These are phyloP conservation scores for Proliferodiscus dingleyae DNA, from an alignment of 2,329 filamentous ascomycete genomes.

Conservation along the genomic window DNA sequence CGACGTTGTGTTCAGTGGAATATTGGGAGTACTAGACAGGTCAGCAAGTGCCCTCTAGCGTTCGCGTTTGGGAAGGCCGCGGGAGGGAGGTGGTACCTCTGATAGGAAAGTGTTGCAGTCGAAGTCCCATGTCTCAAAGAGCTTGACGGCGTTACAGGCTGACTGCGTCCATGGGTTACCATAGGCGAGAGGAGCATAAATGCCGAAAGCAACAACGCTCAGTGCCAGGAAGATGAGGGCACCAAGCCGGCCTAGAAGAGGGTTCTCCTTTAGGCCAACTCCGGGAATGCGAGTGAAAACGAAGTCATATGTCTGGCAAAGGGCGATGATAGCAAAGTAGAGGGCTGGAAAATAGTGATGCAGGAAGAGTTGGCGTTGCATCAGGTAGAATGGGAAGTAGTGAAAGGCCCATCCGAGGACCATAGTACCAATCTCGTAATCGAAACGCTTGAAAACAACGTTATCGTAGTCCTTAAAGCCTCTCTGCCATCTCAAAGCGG, in stretches of 20 bases:
- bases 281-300: constrained; percentile 65
- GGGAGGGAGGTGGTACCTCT: constrained; percentile 61
- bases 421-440: constrained; percentile 89
- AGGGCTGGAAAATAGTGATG: constrained; percentile 98
- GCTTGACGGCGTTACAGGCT: constrained; percentile 81
- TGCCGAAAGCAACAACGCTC: constrained; percentile 68
- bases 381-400: constrained; percentile 98
- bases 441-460: constrained; percentile 87
- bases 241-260: constrained; percentile 68
- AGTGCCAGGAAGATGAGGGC: constrained; percentile 70
- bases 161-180: constrained; percentile 90
- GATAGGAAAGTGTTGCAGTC: constrained; percentile 93
- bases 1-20: constrained; percentile 23
- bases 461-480: constrained; percentile 82
- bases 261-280: constrained; percentile 63
- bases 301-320: constrained; percentile 89
- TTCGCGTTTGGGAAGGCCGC: constrained; percentile 19
- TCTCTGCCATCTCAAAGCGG: constrained; percentile 89
- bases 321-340: constrained; percentile 86
- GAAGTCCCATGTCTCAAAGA: constrained; percentile 91
- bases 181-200: constrained; percentile 88
- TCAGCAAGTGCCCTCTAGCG: constrained; percentile 13
- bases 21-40: constrained; percentile 34
- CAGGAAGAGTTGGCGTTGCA: constrained; percentile 96
- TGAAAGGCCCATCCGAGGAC: constrained; percentile 95